These are phyloP conservation scores for Ramalina peruviana DNA, from an alignment of 495 filamentous ascomycete genomes.

Conservation along the genomic window DNA sequence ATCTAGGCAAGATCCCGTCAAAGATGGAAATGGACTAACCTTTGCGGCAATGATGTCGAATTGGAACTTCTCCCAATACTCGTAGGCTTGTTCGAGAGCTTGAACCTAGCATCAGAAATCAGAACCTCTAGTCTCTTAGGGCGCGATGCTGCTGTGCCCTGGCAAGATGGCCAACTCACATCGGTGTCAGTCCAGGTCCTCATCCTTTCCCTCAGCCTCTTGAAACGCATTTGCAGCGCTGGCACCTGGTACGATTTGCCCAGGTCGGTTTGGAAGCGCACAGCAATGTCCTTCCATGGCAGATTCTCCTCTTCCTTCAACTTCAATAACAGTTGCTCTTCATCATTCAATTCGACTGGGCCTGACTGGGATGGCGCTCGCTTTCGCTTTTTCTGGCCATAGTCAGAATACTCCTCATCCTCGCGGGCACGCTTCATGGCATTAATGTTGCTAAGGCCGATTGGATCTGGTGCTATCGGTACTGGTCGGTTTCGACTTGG, in stretches of 20 bases:
- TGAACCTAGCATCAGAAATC: slow-evolving; percentile 25
- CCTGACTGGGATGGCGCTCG: slow-evolving; percentile 17
- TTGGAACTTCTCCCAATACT: slow-evolving; percentile 37
- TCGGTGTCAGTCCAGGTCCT: slow-evolving; percentile 54
- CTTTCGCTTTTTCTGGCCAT: slow-evolving; percentile 16
- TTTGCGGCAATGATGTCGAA: slow-evolving; percentile 36
- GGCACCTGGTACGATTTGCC: slow-evolving; percentile 54
- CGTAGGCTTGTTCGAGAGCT: slow-evolving; percentile 31
- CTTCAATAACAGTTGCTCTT: slow-evolving; percentile 52
- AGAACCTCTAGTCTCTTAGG: slow-evolving; percentile 12
- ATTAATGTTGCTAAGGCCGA: slow-evolving; percentile 19
- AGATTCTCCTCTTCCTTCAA: slow-evolving; percentile 52
- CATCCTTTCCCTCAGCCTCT: slow-evolving; percentile 48
- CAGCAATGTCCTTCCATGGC: slow-evolving; percentile 56
- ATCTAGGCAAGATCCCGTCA: background rate
- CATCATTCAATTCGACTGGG: slow-evolving; percentile 35
- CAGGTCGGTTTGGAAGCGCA: slow-evolving; percentile 45
- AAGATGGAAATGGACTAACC: slow-evolving; percentile 19
- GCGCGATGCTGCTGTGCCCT: background rate
- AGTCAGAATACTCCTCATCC: slow-evolving; percentile 17
- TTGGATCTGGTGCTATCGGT: slow-evolving; percentile 17
- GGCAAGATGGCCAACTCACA: slow-evolving; percentile 31
- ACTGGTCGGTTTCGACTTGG: slow-evolving; percentile 12
- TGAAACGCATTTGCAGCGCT: slow-evolving; percentile 59
- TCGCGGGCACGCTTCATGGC: slow-evolving; percentile 18